These are phyloP conservation scores for Eutypa lata DNA, from an alignment of 2,329 filamentous ascomycete species.

Conservation along the genomic window DNA sequence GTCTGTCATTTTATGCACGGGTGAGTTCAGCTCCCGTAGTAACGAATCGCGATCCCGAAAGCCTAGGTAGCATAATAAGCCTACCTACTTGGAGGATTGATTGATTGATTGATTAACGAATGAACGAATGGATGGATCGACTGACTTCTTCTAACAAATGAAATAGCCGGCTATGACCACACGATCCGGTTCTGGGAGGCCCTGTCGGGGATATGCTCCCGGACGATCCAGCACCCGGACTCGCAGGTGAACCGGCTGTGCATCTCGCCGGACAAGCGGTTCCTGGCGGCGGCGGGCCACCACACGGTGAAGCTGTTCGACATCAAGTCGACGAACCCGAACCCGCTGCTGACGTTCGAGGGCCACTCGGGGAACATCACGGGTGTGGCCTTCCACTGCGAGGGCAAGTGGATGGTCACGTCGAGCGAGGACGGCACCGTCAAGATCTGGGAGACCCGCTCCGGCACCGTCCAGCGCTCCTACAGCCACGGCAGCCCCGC, in stretches of 20 bases:
- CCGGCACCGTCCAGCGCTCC: conserved; percentile 82
- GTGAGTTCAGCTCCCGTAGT: conserved; percentile 32
- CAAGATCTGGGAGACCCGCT: conserved; percentile 94
- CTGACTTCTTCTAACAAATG: too few relatives aligned
- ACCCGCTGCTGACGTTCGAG: conserved; percentile 88
- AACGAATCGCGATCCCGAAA: too few relatives aligned
- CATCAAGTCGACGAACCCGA: conserved; percentile 97
- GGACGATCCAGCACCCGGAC: conserved; percentile 96
- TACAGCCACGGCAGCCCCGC: conserved; percentile 87
- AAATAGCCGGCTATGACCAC: conserved; percentile 58
- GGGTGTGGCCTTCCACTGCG: conserved; percentile 95
- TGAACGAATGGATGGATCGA: too few relatives aligned
- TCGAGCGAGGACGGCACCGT: conserved; percentile 95
- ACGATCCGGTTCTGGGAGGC: conserved; percentile 90
- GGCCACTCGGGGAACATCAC: conserved; percentile 96
- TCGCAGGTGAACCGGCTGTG: conserved; percentile 98
- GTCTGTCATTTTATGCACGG: conserved; percentile 63
- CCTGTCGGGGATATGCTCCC: conserved; percentile 93
- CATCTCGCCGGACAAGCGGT: conserved; percentile 97
- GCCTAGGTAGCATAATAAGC: too few relatives aligned
- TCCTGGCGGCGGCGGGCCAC: conserved; percentile 75
- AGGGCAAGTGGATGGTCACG: conserved; percentile 99
- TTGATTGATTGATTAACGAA: too few relatives aligned
- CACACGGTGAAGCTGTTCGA: conserved; percentile 96
- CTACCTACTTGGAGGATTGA: too few relatives aligned